phyloP scores from a whole-genome alignment of 1,284 basidiomycete genomes.

The Trametes polyzona region DNA sequence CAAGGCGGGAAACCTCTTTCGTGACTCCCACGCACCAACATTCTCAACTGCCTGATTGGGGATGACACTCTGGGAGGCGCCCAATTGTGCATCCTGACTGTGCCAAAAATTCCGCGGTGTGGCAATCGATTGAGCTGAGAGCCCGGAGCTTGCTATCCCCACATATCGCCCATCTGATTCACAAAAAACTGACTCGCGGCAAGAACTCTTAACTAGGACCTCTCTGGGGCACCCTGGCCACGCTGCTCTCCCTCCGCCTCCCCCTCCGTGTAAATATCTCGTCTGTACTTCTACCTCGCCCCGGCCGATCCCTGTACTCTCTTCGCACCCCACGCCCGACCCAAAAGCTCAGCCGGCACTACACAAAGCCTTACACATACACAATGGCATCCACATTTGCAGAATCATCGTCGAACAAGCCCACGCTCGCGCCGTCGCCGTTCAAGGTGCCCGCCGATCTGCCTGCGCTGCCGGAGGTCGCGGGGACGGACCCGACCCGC shows the following conservation, averaged over 20 bases:
- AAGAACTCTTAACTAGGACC: background rate
- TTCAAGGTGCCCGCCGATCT: conserved; percentile 32
- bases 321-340: background rate
- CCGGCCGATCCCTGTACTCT: background rate
- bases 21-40: background rate
- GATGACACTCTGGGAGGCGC: conserved; percentile 10
- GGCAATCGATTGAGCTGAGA: conserved; percentile 23
- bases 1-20: background rate
- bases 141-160: conserved; percentile 9
- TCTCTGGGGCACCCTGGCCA: conserved; percentile 15
- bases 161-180: conserved; percentile 11
- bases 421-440: conserved; percentile 22
- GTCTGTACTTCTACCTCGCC: conserved; percentile 9
- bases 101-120: conserved; percentile 26
- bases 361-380: background rate
- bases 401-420: conserved; percentile 17
- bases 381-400: conserved; percentile 21
- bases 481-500: conserved; percentile 72
- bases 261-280: conserved; percentile 24
- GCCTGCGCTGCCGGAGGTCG: conserved; percentile 52
- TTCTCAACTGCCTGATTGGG: conserved; percentile 20
- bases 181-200: background rate
- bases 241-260: conserved; percentile 15
- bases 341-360: background rate
- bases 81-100: conserved; percentile 11